Conservation (phyloP, 306 rosid species). For the Trifolium fragiferum region DNA sequence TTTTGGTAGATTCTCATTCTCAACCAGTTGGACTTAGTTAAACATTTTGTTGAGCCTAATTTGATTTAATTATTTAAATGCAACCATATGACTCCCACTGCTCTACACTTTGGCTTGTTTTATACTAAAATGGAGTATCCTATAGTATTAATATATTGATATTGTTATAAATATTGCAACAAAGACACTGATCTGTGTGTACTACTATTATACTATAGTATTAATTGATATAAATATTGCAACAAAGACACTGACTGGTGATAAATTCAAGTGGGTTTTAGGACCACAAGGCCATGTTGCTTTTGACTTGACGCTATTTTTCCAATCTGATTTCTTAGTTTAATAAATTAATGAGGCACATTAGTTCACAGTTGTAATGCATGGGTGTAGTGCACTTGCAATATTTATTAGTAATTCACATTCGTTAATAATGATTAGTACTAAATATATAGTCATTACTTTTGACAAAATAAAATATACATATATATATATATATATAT, state of each 20-base stretch:
- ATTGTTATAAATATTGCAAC: too few relatives aligned
- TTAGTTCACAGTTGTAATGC: not conserved
- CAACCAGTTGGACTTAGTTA: not conserved
- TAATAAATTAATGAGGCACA: not conserved
- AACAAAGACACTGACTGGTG: not conserved
- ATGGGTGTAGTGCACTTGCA: not conserved
- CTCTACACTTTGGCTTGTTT: too few relatives aligned
- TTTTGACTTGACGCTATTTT: slow-evolving; percentile 4
- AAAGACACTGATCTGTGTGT: too few relatives aligned
- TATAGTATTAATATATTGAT: too few relatives aligned
- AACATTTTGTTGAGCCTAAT: not conserved
- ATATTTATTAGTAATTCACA: not conserved
- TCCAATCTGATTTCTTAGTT: not conserved
- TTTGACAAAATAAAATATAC: too few relatives aligned
- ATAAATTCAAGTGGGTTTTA: not conserved
- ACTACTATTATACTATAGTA: not conserved
- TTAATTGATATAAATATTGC: not conserved
- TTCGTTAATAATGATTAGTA: too few relatives aligned
- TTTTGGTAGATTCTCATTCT: not conserved
- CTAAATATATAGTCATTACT: too few relatives aligned
- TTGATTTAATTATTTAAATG: not conserved
- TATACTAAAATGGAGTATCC: too few relatives aligned
- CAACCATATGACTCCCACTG: not conserved
- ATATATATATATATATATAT: too few relatives aligned
- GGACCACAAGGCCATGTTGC: not conserved